Evolutionary conservation across 208 protist genomes (phyloP).

Genomic region (Endotrypanum monterogeii): DNA sequence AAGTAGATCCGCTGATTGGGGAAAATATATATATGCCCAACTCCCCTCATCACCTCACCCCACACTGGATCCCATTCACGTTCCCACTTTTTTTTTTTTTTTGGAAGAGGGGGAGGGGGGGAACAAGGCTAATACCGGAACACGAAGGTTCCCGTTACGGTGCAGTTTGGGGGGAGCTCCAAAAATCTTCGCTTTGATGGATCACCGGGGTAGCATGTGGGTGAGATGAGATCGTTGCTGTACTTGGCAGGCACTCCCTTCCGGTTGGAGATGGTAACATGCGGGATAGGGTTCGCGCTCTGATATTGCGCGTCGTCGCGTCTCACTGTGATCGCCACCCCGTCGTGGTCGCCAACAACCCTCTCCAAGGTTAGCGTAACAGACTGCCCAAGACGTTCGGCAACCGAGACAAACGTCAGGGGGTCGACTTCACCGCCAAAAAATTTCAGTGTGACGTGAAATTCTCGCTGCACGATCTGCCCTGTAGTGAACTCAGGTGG

Average conservation of each 20-base stretch:
- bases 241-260: slow-evolving; percentile 57
- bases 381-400: slow-evolving; percentile 22
- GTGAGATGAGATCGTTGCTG: slow-evolving; percentile 58
- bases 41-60: too few relatives aligned
- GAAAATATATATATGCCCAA: too few relatives aligned
- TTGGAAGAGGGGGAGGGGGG: too few relatives aligned
- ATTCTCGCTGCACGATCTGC: slow-evolving; percentile 35
- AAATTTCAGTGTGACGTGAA: slow-evolving; percentile 50
- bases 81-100: neutral
- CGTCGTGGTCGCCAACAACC: slow-evolving; percentile 45
- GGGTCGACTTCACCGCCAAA: slow-evolving; percentile 46
- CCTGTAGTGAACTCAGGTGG: neutral
- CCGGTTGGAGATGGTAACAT: slow-evolving; percentile 58
- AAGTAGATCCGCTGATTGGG: too few relatives aligned
- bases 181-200: slow-evolving; percentile 10
- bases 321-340: slow-evolving; percentile 33
- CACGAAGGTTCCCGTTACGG: slow-evolving; percentile 27
- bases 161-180: slow-evolving; percentile 13
- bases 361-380: slow-evolving; percentile 44
- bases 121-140: slow-evolving; percentile 32
- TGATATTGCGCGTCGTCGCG: slow-evolving; percentile 40
- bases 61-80: too few relatives aligned
- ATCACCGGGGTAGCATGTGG: slow-evolving; percentile 15
- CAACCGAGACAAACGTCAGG: slow-evolving; percentile 33
- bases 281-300: slow-evolving; percentile 46